Evolutionary conservation across 805 yeast species (phyloP).

Genomic region (Maudiozyma pseudohumilis): DNA sequence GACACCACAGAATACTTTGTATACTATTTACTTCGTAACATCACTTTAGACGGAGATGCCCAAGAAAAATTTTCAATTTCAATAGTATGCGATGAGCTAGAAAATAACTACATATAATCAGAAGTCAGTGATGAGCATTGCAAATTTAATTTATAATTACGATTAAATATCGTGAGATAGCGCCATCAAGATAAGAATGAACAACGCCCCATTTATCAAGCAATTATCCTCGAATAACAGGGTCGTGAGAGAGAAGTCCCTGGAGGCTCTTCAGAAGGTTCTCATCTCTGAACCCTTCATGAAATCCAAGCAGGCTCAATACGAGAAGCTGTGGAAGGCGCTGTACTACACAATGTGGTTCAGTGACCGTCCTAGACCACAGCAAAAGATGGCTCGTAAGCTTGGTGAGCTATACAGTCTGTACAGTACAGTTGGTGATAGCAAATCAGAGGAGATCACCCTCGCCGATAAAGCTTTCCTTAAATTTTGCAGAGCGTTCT

Average conservation of each 20-base stretch:
- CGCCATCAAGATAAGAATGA: slow-evolving; percentile 15
- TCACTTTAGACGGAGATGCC: too few species aligned
- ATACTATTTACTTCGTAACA: background rate
- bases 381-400: slow-evolving; percentile 68
- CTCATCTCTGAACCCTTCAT: slow-evolving; percentile 38
- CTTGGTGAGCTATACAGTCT: slow-evolving; percentile 42
- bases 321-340: slow-evolving; percentile 93
- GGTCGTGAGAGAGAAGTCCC: slow-evolving; percentile 62
- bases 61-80: slow-evolving; percentile 3
- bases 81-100: slow-evolving; percentile 8
- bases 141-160: background rate
- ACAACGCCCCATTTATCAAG: slow-evolving; percentile 52
- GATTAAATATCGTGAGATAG: background rate
- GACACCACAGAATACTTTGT: too few species aligned
- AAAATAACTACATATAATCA: background rate
- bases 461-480: slow-evolving; percentile 30
- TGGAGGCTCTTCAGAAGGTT: slow-evolving; percentile 52
- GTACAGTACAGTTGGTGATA: slow-evolving; percentile 27
- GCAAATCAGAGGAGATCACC: slow-evolving; percentile 10
- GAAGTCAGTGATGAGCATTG: background rate
- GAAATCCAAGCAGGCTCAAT: slow-evolving; percentile 39
- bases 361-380: slow-evolving; percentile 87
- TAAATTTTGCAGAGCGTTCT: slow-evolving; percentile 62
- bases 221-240: slow-evolving; percentile 74
- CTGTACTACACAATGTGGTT: slow-evolving; percentile 93